Percentiles rank a stretch among this genome's conserved stretches.
phyloP scores from a whole-genome alignment of 2,329 filamentous ascomycete species.

The Fusarium sp. region DNA sequence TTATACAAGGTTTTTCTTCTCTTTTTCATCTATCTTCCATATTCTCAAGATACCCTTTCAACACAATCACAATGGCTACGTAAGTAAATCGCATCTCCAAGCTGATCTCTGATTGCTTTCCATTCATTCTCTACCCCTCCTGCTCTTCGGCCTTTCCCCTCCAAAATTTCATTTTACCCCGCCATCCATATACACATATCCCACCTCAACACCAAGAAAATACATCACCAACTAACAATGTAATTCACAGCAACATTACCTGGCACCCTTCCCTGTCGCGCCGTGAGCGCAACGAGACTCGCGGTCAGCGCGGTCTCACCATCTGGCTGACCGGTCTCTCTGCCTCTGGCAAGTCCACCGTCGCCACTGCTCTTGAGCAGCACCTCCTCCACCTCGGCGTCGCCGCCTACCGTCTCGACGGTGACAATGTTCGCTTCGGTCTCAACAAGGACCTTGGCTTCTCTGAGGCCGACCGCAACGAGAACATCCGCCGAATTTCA shows the following conservation, averaged over 20 bases:
- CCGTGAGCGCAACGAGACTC: constrained; percentile 79
- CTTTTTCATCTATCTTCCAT: constrained; percentile 12
- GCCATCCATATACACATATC: constrained; percentile 24
- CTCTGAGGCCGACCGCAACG: constrained; percentile 91
- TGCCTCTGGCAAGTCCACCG: constrained; percentile 96
- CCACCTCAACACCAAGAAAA: constrained; percentile 27
- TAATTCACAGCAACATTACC: constrained; percentile 81
- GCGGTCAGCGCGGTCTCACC: constrained; percentile 91
- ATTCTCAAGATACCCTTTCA: constrained; percentile 9
- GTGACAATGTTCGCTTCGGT: constrained; percentile 98
- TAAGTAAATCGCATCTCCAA: constrained; percentile 42
- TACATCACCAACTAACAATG: constrained; percentile 25
- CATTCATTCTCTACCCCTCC: constrained; percentile 3
- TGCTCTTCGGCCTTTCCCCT: constrained; percentile 11
- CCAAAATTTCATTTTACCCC: constrained; percentile 33
- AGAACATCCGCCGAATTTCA: constrained; percentile 97
- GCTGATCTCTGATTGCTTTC: neutral
- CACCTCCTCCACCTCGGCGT: constrained; percentile 90
- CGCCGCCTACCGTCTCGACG: constrained; percentile 92
- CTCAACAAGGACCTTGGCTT: constrained; percentile 98
- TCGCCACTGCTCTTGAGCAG: constrained; percentile 96
- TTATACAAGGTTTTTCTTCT: constrained; percentile 6
- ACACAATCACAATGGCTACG: constrained; percentile 53
- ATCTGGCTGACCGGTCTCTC: constrained; percentile 99
- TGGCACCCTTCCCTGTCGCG: constrained; percentile 89